phyloP scores from a whole-genome alignment of 164 flowering plant species.

The Taxillus chinensis region DNA sequence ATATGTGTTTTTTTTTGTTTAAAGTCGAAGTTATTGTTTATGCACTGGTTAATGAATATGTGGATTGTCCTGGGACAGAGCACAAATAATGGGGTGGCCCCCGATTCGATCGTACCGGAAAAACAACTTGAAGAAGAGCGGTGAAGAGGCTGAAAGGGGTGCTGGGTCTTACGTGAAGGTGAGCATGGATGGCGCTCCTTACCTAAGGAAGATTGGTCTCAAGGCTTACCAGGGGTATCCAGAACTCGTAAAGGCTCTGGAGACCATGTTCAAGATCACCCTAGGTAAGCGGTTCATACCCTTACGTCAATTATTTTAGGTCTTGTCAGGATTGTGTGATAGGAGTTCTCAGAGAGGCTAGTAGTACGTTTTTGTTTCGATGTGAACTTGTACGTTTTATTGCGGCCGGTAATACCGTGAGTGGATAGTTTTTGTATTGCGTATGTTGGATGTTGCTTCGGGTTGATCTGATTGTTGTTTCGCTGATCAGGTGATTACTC shows the following conservation, averaged over 20 bases:
- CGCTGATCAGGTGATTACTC: slow-evolving; percentile 45
- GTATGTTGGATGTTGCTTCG: too few relatives aligned
- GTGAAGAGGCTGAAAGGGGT: slow-evolving; percentile 27
- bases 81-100: slow-evolving; percentile 85
- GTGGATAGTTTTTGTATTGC: too few relatives aligned
- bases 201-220: slow-evolving; percentile 71
- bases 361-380: too few relatives aligned
- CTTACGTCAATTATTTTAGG: not conserved
- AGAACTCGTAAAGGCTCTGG: slow-evolving; percentile 60
- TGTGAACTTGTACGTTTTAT: too few relatives aligned
- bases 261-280: slow-evolving; percentile 68
- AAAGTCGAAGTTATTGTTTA: too few relatives aligned
- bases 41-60: not conserved
- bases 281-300: slow-evolving; percentile 25
- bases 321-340: not conserved
- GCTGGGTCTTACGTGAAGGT: slow-evolving; percentile 63
- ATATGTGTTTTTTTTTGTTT: too few relatives aligned
- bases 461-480: slow-evolving; percentile 4
- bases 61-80: slow-evolving; percentile 22
- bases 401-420: too few relatives aligned
- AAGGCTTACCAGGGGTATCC: slow-evolving; percentile 47
- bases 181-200: slow-evolving; percentile 94
- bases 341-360: too few relatives aligned
- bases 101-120: slow-evolving; percentile 67
- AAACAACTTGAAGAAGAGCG: slow-evolving; percentile 38